These are phyloP conservation scores for Yamadazyma friedrichii DNA, from an alignment of 1,139 yeast species.

Conservation along the genomic window DNA sequence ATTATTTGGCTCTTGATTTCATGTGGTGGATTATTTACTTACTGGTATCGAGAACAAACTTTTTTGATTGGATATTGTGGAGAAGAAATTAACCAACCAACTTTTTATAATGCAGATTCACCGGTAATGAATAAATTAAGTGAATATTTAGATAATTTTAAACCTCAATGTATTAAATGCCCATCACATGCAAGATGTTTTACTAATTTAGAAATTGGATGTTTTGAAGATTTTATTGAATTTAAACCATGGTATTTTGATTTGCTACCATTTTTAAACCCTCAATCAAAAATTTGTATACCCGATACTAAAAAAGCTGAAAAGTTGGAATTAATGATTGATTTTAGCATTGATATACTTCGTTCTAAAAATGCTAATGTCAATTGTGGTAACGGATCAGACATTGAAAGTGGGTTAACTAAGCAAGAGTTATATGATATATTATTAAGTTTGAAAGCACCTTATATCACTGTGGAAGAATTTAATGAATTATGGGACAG, in stretches of 20 bases:
- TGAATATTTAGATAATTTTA: slow-evolving; percentile 33
- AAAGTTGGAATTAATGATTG: slow-evolving; percentile 63
- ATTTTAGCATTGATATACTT: slow-evolving; percentile 64
- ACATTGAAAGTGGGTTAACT: slow-evolving; percentile 51
- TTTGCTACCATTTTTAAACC: slow-evolving; percentile 57
- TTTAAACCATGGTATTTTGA: slow-evolving; percentile 54
- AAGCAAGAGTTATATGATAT: slow-evolving; percentile 57
- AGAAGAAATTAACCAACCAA: slow-evolving; percentile 43
- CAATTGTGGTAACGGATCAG: slow-evolving; percentile 55
- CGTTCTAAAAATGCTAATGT: slow-evolving; percentile 66
- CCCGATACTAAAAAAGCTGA: slow-evolving; percentile 76
- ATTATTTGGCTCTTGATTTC: slow-evolving; percentile 30
- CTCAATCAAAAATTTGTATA: slow-evolving; percentile 53
- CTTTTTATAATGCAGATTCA: slow-evolving; percentile 26
- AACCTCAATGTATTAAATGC: slow-evolving; percentile 73
- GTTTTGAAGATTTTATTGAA: slow-evolving; percentile 44
- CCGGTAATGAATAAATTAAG: slow-evolving; percentile 24
- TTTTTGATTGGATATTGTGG: slow-evolving; percentile 69
- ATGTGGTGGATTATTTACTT: slow-evolving; percentile 31
- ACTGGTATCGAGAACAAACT: slow-evolving; percentile 66
- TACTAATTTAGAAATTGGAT: slow-evolving; percentile 15
- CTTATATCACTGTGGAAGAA: slow-evolving; percentile 64
- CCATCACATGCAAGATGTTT: slow-evolving; percentile 78
- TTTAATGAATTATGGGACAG: slow-evolving; percentile 80
- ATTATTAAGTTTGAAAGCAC: slow-evolving; percentile 55